These are phyloP conservation scores for Gynandropsis gynandra DNA, from an alignment of 345 rosid species.

Conservation along the genomic window DNA sequence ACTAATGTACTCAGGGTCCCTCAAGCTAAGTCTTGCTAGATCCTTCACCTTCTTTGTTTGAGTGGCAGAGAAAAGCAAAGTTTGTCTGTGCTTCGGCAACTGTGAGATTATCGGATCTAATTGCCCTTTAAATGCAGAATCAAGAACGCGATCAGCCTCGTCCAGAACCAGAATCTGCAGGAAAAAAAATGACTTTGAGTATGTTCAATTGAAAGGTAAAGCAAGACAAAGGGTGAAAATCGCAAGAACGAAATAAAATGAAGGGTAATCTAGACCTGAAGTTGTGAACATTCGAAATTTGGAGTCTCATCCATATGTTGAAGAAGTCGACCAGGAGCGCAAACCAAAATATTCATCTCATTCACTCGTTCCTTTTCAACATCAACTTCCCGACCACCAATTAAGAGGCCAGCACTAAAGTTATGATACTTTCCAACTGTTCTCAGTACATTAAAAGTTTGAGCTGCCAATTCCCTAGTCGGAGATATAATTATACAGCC, in stretches of 20 bases:
- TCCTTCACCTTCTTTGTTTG: slow-evolving; percentile 93
- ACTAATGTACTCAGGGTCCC: slow-evolving; percentile 87
- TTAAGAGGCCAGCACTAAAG: slow-evolving; percentile 81
- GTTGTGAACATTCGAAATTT: slow-evolving; percentile 83
- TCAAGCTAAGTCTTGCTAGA: slow-evolving; percentile 94
- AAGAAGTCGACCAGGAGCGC: slow-evolving; percentile 95
- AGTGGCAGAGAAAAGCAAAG: slow-evolving; percentile 91
- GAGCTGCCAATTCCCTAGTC: slow-evolving; percentile 79
- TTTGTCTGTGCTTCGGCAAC: slow-evolving; percentile 74
- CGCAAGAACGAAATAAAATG: background rate
- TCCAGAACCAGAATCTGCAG: slow-evolving; percentile 83
- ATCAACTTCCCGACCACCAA: slow-evolving; percentile 83
- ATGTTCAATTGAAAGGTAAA: background rate
- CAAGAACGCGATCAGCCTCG: slow-evolving; percentile 98
- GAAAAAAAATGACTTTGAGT: background rate
- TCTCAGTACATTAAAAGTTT: slow-evolving; percentile 70
- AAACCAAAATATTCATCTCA: slow-evolving; percentile 71
- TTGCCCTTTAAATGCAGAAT: slow-evolving; percentile 72
- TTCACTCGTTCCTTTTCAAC: slow-evolving; percentile 72
- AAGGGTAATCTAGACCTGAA: slow-evolving; percentile 48
- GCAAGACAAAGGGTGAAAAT: background rate
- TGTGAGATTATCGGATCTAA: slow-evolving; percentile 84
- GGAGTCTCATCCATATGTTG: slow-evolving; percentile 99
- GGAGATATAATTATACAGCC: slow-evolving; percentile 93
- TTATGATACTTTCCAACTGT: slow-evolving; percentile 67